A percentile compares a stretch with the other conserved stretches of the same genome.
These are phyloP conservation scores for Flaveria linearis DNA, from an alignment of 129 eudicot species.

Conservation along the genomic window DNA sequence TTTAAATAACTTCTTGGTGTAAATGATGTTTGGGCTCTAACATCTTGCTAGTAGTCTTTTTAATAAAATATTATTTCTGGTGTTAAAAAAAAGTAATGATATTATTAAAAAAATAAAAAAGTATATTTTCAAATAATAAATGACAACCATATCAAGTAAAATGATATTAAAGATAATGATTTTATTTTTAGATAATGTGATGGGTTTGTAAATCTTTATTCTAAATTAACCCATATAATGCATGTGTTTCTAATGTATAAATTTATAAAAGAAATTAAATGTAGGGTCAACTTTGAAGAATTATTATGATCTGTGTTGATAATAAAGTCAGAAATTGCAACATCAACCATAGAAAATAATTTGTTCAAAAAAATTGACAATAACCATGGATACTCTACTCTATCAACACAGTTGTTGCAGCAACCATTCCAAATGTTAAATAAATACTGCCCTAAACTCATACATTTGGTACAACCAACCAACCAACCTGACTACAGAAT, in stretches of 20 bases:
- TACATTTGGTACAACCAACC: conserved; percentile 38
- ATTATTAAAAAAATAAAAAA: no score
- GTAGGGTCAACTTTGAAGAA: neutral
- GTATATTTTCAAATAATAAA: no score
- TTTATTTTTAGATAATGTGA: no score
- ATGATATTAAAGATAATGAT: no score
- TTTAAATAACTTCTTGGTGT: no score
- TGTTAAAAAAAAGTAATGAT: no score
- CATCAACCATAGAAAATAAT: conserved; percentile 10
- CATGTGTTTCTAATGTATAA: neutral
- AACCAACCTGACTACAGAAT: conserved; percentile 25
- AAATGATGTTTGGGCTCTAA: no score
- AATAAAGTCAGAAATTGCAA: conserved; percentile 27
- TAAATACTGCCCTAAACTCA: conserved; percentile 18
- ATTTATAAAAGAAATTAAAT: neutral
- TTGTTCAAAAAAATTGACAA: neutral
- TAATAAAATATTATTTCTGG: no score
- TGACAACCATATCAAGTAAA: no score
- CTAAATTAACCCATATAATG: no score
- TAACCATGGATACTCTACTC: neutral
- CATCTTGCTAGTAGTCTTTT: no score
- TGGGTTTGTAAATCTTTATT: no score
- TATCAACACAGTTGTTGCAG: conserved; percentile 25
- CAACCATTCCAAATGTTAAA: conserved; percentile 27
- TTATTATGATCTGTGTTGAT: neutral